A percentile compares a stretch with the other conserved stretches of the same genome.
phyloP scores from a whole-genome alignment of 495 filamentous ascomycete genomes.

The Aspergillus homomorphus region DNA sequence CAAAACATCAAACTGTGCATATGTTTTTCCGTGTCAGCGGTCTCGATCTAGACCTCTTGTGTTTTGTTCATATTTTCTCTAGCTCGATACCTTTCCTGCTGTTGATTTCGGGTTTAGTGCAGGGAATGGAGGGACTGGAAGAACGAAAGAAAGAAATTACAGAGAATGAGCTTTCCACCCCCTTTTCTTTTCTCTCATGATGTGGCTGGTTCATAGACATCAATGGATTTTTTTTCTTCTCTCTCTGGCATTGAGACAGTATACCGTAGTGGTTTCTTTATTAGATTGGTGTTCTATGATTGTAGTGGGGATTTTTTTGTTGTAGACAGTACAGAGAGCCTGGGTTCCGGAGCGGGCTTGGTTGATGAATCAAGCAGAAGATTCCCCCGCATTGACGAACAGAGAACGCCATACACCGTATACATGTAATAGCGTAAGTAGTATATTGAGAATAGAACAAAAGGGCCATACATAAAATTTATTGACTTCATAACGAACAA shows the following conservation, averaged over 20 bases:
- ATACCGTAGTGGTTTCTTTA: too few relatives aligned
- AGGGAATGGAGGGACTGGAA: neutral
- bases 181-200: conserved; percentile 12
- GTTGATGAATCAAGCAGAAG: too few relatives aligned
- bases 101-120: conserved; percentile 15
- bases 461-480: conserved; percentile 5
- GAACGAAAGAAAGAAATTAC: neutral
- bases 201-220: conserved; percentile 26
- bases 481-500: conserved; percentile 8
- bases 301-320: too few relatives aligned
- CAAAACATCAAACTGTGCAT: conserved; percentile 25
- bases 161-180: neutral
- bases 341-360: too few relatives aligned
- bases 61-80: conserved; percentile 14
- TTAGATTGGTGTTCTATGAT: too few relatives aligned
- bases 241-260: too few relatives aligned
- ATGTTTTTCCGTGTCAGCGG: conserved; percentile 13
- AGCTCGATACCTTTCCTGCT: conserved; percentile 6
- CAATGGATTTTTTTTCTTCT: conserved; percentile 15
- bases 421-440: too few relatives aligned
- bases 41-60: conserved; percentile 12
- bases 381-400: too few relatives aligned
- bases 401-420: too few relatives aligned
- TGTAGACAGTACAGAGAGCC: too few relatives aligned
- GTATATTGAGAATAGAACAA: neutral